Evolutionary conservation across 176 grass and related monocot genomes (phyloP).

Genomic region (Metroxylon sagu): DNA sequence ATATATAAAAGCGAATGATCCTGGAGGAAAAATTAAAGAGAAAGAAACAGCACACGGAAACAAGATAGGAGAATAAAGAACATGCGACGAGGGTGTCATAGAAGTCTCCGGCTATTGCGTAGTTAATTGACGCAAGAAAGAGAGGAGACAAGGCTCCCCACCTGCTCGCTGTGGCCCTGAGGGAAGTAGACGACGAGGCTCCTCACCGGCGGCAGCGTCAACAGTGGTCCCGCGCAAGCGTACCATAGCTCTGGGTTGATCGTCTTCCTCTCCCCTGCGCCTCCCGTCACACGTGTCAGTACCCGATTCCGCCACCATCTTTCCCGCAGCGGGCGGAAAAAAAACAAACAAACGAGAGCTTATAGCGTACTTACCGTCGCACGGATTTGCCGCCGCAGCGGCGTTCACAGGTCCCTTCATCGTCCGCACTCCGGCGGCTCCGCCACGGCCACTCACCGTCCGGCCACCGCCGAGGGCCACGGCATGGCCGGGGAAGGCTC

Average conservation of each 20-base stretch:
- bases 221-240: slow-evolving; percentile 92
- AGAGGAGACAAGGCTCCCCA: not conserved
- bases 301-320: not conserved
- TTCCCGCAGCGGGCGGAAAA: no score
- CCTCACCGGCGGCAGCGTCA: slow-evolving; percentile 83
- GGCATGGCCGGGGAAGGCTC: no score
- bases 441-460: not conserved
- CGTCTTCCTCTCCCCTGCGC: slow-evolving; percentile 64
- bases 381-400: not conserved
- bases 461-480: no score
- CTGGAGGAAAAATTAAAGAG: no score
- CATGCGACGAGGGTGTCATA: not conserved
- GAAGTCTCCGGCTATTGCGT: not conserved
- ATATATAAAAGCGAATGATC: no score
- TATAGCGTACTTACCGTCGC: slow-evolving; percentile 35
- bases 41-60: no score
- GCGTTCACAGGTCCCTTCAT: slow-evolving; percentile 15
- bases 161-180: slow-evolving; percentile 96
- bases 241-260: slow-evolving; percentile 96
- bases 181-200: slow-evolving; percentile 99
- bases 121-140: slow-evolving; percentile 13
- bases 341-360: no score
- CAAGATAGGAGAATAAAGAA: not conserved
- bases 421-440: not conserved
- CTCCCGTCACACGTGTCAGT: slow-evolving; percentile 1